These are phyloP conservation scores for Gaultheria prostrata DNA, from an alignment of 148 eudicot genomes.

Conservation along the genomic window DNA sequence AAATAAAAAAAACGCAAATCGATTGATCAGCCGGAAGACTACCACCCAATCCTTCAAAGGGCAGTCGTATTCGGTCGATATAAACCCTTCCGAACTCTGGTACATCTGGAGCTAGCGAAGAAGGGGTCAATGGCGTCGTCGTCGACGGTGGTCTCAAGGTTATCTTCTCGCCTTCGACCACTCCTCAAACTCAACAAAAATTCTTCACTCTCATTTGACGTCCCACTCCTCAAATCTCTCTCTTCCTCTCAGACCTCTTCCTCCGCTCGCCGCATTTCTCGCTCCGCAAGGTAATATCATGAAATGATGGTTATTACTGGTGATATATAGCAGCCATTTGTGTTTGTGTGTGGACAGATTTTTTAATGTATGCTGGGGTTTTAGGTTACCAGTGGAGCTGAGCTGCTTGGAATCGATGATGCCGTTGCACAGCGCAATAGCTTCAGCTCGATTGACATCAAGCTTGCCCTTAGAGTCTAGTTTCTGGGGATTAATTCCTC, in stretches of 20 bases:
- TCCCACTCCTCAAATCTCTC: neutral
- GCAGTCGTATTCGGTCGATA: no score
- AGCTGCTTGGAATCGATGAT: constrained; percentile 26
- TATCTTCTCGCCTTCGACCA: neutral
- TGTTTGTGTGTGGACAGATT: neutral
- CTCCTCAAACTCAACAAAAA: neutral
- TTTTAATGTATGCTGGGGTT: neutral
- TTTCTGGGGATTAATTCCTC: constrained; percentile 23
- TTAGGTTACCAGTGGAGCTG: constrained; percentile 24
- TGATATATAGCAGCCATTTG: neutral
- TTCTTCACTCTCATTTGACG: neutral
- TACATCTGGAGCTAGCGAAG: neutral
- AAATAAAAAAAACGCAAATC: no score
- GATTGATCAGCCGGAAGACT: no score
- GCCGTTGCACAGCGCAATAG: constrained; percentile 26
- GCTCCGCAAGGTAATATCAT: neutral
- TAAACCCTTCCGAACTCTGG: no score
- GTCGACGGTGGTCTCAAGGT: neutral
- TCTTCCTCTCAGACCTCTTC: neutral
- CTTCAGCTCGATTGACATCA: constrained; percentile 18
- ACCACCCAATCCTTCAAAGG: no score
- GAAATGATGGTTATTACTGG: neutral
- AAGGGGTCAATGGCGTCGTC: neutral
- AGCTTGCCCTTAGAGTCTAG: constrained; percentile 21
- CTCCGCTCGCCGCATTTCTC: neutral